Evolutionary conservation across 306 rosid species (phyloP).

Genomic region (Hylodesmum podocarpum): DNA sequence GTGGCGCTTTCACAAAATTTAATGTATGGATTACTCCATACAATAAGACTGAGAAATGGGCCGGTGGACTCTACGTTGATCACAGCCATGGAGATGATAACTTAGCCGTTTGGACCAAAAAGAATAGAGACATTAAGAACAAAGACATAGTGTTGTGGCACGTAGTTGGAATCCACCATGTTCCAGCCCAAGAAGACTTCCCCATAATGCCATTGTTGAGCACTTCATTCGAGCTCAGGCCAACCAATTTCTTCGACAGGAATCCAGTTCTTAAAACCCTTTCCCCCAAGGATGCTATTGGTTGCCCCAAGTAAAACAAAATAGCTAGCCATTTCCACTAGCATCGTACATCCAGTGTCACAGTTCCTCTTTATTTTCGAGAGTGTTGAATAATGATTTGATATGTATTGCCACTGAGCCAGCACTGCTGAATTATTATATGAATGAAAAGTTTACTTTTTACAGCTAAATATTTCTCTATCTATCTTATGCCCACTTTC

Average conservation of each 20-base stretch:
- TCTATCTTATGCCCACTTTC: not conserved
- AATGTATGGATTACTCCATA: conserved; percentile 65
- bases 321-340: not conserved
- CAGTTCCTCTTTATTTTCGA: too few species aligned
- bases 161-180: conserved; percentile 68
- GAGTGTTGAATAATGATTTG: not conserved
- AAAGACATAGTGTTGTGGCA: conserved; percentile 60
- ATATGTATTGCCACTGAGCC: not conserved
- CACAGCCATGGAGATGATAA: not conserved
- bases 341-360: too few species aligned
- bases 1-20: not conserved
- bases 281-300: conserved; percentile 17
- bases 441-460: not conserved
- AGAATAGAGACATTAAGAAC: conserved; percentile 41
- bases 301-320: conserved; percentile 31
- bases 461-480: not conserved
- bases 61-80: conserved; percentile 34
- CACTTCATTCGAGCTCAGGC: conserved; percentile 56
- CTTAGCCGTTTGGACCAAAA: not conserved
- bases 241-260: conserved; percentile 71
- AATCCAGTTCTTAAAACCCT: conserved; percentile 58
- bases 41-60: conserved; percentile 63
- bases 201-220: conserved; percentile 68
- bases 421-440: not conserved
- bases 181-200: conserved; percentile 62